These are phyloP conservation scores for Podaxis sp. DNA, from an alignment of 768 basidiomycete genomes.

Conservation along the genomic window DNA sequence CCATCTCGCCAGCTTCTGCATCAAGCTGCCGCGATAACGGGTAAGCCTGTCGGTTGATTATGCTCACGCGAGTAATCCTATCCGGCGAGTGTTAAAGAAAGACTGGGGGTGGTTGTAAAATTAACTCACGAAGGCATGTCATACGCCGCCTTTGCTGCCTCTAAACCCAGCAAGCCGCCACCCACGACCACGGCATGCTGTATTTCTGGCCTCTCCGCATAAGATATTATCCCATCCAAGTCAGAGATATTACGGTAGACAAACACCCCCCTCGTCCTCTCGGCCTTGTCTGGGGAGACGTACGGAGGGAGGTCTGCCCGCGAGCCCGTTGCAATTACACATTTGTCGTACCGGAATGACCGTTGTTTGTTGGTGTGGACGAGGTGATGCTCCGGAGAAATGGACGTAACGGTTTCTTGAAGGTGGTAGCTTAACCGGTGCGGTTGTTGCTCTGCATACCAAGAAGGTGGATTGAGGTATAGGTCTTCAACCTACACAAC, in stretches of 20 bases:
- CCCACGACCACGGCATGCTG: constrained; percentile 60
- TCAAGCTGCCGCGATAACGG: constrained; percentile 63
- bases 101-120: constrained; percentile 4
- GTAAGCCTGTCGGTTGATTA: constrained; percentile 51
- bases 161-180: constrained; percentile 70
- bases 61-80: constrained; percentile 46
- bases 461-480: constrained; percentile 54
- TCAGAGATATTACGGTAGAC: constrained; percentile 75
- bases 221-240: constrained; percentile 61
- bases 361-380: constrained; percentile 47
- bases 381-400: constrained; percentile 38
- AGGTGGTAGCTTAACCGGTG: constrained; percentile 53
- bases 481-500: constrained; percentile 46
- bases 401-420: constrained; percentile 44
- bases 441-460: constrained; percentile 61
- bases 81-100: neutral
- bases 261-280: constrained; percentile 54
- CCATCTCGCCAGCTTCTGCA: constrained; percentile 57
- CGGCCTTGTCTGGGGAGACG: constrained; percentile 38
- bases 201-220: constrained; percentile 45
- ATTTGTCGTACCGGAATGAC: constrained; percentile 55
- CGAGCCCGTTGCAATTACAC: constrained; percentile 71
- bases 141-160: constrained; percentile 72
- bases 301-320: constrained; percentile 63
- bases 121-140: constrained; percentile 45